Evolutionary conservation across 2,329 filamentous ascomycete species (phyloP), one percentile per base, ranked within the genome.

Genomic region (Ophiostoma ulmi): DNA sequence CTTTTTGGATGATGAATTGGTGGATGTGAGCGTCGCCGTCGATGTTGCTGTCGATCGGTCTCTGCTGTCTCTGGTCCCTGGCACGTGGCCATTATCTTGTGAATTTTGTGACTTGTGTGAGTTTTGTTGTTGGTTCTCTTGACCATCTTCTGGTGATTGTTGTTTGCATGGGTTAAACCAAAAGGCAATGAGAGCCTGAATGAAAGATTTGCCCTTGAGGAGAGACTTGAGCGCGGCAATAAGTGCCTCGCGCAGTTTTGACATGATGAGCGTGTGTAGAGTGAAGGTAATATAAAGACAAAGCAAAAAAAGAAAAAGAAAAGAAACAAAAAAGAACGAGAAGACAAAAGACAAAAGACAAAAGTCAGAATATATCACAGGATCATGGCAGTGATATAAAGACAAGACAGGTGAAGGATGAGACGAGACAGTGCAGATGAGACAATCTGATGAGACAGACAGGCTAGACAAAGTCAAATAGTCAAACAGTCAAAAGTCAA

Each of bases 141-240:
- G 36, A 38, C 3, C 58, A n/a, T 36, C 22, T 63, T 35, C 58
- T 35, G 58, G 26, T 35, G 58, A 35, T 6, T 63, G 26, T 17
- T 66, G 41, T 4, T 64, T 22, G 63, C 63, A 39, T 65, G 69
- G 82, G 71, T 78, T 80, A 63, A 83, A 78, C 84, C 85, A 87
- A 76, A 84, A 85, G 72, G 84, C 80, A 72, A 89, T 78, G 39
- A 89, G 79, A 68, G 86, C 84, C 76, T 86, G 83, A 72, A 89
- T 77, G 73, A 89, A 79, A 68, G 86, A 86, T 79, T 85, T 88
- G 75, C 87, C 87, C 69, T 83, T 82, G 68, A 87, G 79, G 70
- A 89, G 81, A 75, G 85, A 86, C 80, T 83, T 87, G 77, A 88
- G 78, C 72, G 85, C 86, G 74, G 85, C 81, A 72, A 86, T 75